Evolutionary conservation across 192 early-diverging fungal genomes (phyloP), one percentile per base, ranked within the genome.

Genomic region (Geranomyces michiganensis): DNA sequence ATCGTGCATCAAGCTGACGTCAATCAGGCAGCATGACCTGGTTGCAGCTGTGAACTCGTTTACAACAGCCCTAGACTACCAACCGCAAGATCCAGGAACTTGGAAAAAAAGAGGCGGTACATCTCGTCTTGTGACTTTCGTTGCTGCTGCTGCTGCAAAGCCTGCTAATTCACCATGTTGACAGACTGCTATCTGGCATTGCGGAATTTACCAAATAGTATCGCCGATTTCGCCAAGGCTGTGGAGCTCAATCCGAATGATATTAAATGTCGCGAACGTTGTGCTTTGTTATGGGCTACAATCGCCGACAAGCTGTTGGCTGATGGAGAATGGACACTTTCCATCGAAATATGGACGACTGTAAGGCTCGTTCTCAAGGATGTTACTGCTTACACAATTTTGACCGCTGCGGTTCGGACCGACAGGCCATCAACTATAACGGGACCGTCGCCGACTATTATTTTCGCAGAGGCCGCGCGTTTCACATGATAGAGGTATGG

Each of bases 91-190:
- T n/a, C 48, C 72, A 13, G 53, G 73, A 12, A 71, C 82, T 27
- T 74, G 27, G 45, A 81, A 82, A 58, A 85, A 85, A 61, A 51
- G 82, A 21, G 84, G 36, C 36, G 36, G 36, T 41, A 76, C n/a
- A 77, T 41, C 36, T n/a, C n/a, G n/a, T n/a, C n/a, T n/a, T n/a
- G 10, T 41, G 3, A 3, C 10, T 41, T 41, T 41, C 36, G 3
- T 10, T 51, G 46, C 19, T 24, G 31, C 9, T 27, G 26, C 64
- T 31, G 33, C 24, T 4, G 24, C 7, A 1, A 10, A 41, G 5
- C 3, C 3, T 29, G 12, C 55, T 17, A 3, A 41, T 41, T 41
- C 36, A 10, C 36, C 36, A 7, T 41, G 36, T 41, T 41, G 3
- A 41, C 64, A 77, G 80, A 81, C 45, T 78, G 74, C 63, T 65